Conservation (phyloP, 2,329 filamentous ascomycete genomes). For the Penicillium fuscoglaucum region DNA sequence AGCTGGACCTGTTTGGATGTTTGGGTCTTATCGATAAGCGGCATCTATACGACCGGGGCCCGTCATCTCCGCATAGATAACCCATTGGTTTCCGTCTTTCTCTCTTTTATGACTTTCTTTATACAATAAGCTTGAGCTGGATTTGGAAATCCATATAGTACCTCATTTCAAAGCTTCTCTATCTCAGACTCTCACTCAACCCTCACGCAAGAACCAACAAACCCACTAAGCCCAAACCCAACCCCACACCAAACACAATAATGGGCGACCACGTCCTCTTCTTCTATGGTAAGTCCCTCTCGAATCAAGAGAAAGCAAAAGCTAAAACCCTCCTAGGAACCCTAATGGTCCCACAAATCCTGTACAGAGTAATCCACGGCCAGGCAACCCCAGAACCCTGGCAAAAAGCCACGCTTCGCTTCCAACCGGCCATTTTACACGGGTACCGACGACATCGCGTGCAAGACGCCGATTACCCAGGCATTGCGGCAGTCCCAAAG, state of each 20-base stretch:
- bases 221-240: neutral
- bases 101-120: neutral
- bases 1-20: conserved; percentile 28
- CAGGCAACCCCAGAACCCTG: conserved; percentile 52
- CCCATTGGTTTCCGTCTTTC: neutral
- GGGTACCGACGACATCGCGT: conserved; percentile 72
- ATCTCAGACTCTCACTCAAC: neutral
- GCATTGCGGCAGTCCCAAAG: conserved; percentile 54
- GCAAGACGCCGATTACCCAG: conserved; percentile 73
- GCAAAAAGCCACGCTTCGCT: conserved; percentile 58
- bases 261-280: conserved; percentile 58
- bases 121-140: neutral
- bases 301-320: neutral
- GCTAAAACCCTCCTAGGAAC: conserved; percentile 45
- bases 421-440: conserved; percentile 74
- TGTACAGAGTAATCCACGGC: conserved; percentile 80
- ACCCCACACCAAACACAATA: conserved; percentile 31
- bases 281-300: conserved; percentile 58
- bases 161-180: neutral
- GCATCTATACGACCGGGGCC: neutral
- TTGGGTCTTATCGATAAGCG: conserved; percentile 28
- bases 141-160: too few species aligned
- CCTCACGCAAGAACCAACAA: neutral
- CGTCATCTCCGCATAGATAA: neutral
- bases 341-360: conserved; percentile 81